Percentiles rank a stretch among this genome's conserved stretches.
Evolutionary conservation across 2,329 filamentous ascomycete species (phyloP).

Genomic region (Tolypocladium cylindrosporum): DNA sequence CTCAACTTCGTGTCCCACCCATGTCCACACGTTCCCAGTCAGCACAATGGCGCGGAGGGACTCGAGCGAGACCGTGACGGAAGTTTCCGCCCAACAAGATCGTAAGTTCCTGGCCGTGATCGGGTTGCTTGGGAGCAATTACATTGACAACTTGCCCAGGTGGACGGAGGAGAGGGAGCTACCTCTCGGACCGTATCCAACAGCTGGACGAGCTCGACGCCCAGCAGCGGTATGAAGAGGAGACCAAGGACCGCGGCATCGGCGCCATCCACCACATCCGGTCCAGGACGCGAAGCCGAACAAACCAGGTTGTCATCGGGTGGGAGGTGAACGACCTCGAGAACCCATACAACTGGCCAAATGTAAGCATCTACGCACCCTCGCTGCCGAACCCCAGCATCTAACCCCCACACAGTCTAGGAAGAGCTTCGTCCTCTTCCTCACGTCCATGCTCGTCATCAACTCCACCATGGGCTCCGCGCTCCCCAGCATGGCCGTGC

Average conservation of each 20-base stretch:
- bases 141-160: slow-evolving; percentile 4
- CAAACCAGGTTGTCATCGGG: slow-evolving; percentile 25
- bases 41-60: slow-evolving; percentile 13
- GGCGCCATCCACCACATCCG: slow-evolving; percentile 22
- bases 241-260: slow-evolving; percentile 25
- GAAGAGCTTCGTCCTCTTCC: slow-evolving; percentile 44
- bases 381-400: not conserved
- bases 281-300: slow-evolving; percentile 21
- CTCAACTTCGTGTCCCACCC: not conserved
- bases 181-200: slow-evolving; percentile 13
- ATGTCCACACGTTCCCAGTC: not conserved
- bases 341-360: slow-evolving; percentile 44
- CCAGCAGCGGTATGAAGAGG: slow-evolving; percentile 27
- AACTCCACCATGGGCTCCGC: slow-evolving; percentile 60
- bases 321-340: slow-evolving; percentile 39
- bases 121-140: not conserved
- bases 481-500: slow-evolving; percentile 53
- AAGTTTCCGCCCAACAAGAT: slow-evolving; percentile 1
- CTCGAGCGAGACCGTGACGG: slow-evolving; percentile 16
- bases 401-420: slow-evolving; percentile 28
- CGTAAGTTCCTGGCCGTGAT: not conserved
- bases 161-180: slow-evolving; percentile 13
- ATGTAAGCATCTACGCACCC: slow-evolving; percentile 12
- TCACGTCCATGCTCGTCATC: slow-evolving; percentile 49
- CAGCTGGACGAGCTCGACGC: slow-evolving; percentile 29